These are phyloP conservation scores for Aureobasidium lini DNA, from an alignment of 2,329 filamentous ascomycete genomes.

Conservation along the genomic window DNA sequence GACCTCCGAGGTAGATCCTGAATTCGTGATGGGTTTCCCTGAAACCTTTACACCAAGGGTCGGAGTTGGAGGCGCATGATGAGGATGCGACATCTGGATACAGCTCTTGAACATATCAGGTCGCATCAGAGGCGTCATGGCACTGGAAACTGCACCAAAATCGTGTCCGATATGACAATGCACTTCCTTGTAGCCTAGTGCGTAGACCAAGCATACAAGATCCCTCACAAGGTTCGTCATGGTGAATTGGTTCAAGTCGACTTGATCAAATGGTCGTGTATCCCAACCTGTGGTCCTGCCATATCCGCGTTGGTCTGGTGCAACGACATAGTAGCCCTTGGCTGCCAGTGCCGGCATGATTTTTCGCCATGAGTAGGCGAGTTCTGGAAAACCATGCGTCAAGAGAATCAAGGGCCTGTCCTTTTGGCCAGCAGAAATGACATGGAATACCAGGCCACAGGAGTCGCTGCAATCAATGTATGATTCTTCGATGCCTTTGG, in stretches of 20 bases:
- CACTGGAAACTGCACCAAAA: slow-evolving; percentile 55
- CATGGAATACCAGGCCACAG: slow-evolving; percentile 54
- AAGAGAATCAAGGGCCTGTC: slow-evolving; percentile 52
- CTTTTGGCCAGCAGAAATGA: slow-evolving; percentile 46
- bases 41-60: slow-evolving; percentile 40
- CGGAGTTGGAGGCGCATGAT: slow-evolving; percentile 45
- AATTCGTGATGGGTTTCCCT: not conserved
- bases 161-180: slow-evolving; percentile 59
- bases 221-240: slow-evolving; percentile 55
- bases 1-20: slow-evolving; percentile 1
- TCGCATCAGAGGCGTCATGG: slow-evolving; percentile 53
- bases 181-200: slow-evolving; percentile 52
- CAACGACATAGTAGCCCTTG: slow-evolving; percentile 57
- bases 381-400: slow-evolving; percentile 60
- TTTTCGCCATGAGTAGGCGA: slow-evolving; percentile 63
- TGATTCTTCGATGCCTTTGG: slow-evolving; percentile 47
- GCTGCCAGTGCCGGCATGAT: slow-evolving; percentile 52
- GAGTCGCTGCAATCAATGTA: slow-evolving; percentile 47
- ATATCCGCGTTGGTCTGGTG: slow-evolving; percentile 61
- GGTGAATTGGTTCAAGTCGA: slow-evolving; percentile 50
- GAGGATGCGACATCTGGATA: slow-evolving; percentile 59
- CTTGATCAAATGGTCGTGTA: slow-evolving; percentile 40
- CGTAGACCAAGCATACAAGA: slow-evolving; percentile 52
- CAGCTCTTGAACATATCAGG: slow-evolving; percentile 58
- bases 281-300: slow-evolving; percentile 59